Conservation (phyloP, 345 rosid species). For the Populus pruinosa region DNA sequence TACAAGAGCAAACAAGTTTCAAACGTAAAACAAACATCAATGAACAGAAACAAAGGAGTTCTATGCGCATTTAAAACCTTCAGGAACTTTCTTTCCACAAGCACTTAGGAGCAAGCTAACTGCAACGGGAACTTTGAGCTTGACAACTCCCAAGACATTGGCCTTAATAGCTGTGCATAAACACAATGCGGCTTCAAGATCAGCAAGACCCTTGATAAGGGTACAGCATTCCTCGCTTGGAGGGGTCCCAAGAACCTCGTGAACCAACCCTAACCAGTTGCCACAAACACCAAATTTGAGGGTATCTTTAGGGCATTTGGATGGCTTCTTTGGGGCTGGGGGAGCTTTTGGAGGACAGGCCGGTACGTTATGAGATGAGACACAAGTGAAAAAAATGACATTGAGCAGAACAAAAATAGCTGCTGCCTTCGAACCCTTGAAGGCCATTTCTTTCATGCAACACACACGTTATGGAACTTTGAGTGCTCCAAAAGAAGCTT, state of each 20-base stretch:
- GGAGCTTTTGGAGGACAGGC: slow-evolving; percentile 21
- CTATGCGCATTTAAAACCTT: slow-evolving; percentile 43
- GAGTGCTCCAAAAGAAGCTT: no score
- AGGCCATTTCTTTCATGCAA: slow-evolving; percentile 17
- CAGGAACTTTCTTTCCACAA: slow-evolving; percentile 49
- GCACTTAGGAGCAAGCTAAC: slow-evolving; percentile 46
- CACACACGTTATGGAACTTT: no score
- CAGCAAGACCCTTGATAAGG: slow-evolving; percentile 67
- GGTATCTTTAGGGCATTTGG: slow-evolving; percentile 58
- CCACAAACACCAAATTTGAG: slow-evolving; percentile 73
- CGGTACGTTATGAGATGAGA: slow-evolving; percentile 24
- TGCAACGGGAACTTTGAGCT: slow-evolving; percentile 15
- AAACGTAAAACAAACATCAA: neutral
- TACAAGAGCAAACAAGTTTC: neutral
- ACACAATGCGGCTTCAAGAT: slow-evolving; percentile 75
- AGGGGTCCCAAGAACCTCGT: slow-evolving; percentile 56
- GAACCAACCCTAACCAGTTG: slow-evolving; percentile 71
- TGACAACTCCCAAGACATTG: slow-evolving; percentile 26
- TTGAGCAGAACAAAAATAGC: slow-evolving; percentile 32
- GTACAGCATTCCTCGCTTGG: slow-evolving; percentile 75
- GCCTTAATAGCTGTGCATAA: slow-evolving; percentile 71
- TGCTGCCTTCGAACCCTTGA: slow-evolving; percentile 5
- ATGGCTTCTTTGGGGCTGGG: slow-evolving; percentile 1
- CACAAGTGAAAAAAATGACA: slow-evolving; percentile 30
- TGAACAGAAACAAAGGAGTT: neutral